Percentiles rank a stretch among this genome's conserved stretches.
Conservation (phyloP, 2,329 filamentous ascomycete genomes). For the Daldinia sp. region DNA sequence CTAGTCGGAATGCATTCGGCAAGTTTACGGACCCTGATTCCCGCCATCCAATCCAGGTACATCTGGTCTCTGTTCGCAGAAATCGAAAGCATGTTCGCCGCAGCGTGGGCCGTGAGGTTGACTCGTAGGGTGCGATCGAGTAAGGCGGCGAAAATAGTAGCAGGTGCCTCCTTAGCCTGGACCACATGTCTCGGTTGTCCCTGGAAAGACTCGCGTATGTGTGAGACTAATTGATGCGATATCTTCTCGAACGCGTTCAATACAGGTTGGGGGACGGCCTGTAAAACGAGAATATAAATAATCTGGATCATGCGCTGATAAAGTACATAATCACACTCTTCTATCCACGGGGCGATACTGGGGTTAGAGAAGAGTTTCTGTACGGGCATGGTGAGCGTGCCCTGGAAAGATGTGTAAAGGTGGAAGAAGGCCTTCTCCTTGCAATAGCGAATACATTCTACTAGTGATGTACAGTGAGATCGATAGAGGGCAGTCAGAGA, state of each 20-base stretch:
- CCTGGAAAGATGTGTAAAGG: slow-evolving; percentile 93
- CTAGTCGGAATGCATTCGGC: slow-evolving; percentile 72
- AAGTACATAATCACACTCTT: slow-evolving; percentile 93
- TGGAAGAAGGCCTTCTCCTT: slow-evolving; percentile 98
- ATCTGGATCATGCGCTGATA: slow-evolving; percentile 98
- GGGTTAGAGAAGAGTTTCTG: slow-evolving; percentile 90
- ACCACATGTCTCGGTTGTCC: slow-evolving; percentile 87
- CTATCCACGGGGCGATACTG: slow-evolving; percentile 89
- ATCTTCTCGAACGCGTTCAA: slow-evolving; percentile 89
- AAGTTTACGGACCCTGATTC: slow-evolving; percentile 72
- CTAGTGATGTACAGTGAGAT: slow-evolving; percentile 93
- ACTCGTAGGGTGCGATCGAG: slow-evolving; percentile 89
- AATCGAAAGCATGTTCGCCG: slow-evolving; percentile 91
- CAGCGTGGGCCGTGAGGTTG: slow-evolving; percentile 92
- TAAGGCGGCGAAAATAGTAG: slow-evolving; percentile 87
- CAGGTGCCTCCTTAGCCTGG: slow-evolving; percentile 87
- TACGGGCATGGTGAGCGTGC: slow-evolving; percentile 95
- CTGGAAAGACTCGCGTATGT: slow-evolving; percentile 87
- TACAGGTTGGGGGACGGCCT: slow-evolving; percentile 90
- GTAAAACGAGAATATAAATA: slow-evolving; percentile 86
- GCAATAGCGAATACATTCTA: slow-evolving; percentile 95
- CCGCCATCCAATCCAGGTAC: slow-evolving; percentile 89
- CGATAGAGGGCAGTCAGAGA: slow-evolving; percentile 89
- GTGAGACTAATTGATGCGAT: slow-evolving; percentile 80
- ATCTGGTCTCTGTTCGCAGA: slow-evolving; percentile 92